Evolutionary conservation across 345 rosid genomes (phyloP), one percentile per base, ranked within the genome.

Genomic region (Citrus australasica): DNA sequence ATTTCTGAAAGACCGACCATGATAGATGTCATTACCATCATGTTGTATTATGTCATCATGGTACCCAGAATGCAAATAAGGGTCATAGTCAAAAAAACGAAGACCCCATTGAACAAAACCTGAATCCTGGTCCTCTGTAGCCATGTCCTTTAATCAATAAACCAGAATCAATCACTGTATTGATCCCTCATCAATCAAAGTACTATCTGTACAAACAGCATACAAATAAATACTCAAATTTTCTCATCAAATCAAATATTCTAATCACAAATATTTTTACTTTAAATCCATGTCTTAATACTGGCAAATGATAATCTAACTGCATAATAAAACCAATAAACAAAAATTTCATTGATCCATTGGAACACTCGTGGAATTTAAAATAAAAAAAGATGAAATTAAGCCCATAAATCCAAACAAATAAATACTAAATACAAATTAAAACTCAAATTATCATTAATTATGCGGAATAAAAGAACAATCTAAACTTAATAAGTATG

Each of bases 31-130:
- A 71, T 82, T 79, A 76, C 83, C 58, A 78, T 85, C 84, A 60
- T 79, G 83, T 6, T 87, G 93, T 46, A 83, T 48, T 62, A 84
- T 51, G 73, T 84, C 91, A 67, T 79, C 77, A 59, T 86, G 85
- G 83, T 89, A 92, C 71, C 85, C 95, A 66, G 88, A 68, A 87
- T 86, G 85, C 74, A 64, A 84, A 51, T 75, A 81, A 7, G 89
- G 86, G 71, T 79, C 87, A 75, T 84, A 83, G 25, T 92, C 91
- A 73, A 95, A 91, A 82, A 96, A 38, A 13, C 73, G 75, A 70
- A 71, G 84, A 77, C 89, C 83, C 99, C 99, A 93, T 74, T 88
- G 80, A 74, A 82, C 9, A 35, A 83, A 73, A 56, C 87, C 89
- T 30, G 88, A 83, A 71, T 86, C 92, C 67, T 88, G 91, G 75